A percentile compares a stretch with the other conserved stretches of the same genome.
These are phyloP conservation scores for Colletotrichum somersetense DNA, from an alignment of 2,329 filamentous ascomycete genomes.

Conservation along the genomic window DNA sequence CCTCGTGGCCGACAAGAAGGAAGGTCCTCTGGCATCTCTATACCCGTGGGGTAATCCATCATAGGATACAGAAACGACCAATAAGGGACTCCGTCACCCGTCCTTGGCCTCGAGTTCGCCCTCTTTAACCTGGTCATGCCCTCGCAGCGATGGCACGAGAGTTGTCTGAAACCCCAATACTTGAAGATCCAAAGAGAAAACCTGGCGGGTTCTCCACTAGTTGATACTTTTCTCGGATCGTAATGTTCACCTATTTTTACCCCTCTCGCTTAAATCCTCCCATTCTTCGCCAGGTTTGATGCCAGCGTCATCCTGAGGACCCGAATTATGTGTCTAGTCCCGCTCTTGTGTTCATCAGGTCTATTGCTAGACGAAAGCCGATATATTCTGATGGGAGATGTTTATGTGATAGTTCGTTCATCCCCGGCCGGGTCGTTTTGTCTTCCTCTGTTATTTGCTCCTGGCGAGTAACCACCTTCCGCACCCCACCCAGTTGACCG, in stretches of 20 bases:
- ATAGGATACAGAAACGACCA: background rate
- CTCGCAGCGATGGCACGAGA: background rate
- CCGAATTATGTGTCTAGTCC: background rate
- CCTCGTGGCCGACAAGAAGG: too few relatives aligned
- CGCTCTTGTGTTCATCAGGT: background rate
- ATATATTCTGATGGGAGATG: constrained; percentile 4
- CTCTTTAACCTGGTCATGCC: background rate
- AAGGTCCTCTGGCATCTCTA: too few relatives aligned
- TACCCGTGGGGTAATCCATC: background rate
- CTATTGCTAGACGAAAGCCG: constrained; percentile 24
- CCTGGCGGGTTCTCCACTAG: background rate
- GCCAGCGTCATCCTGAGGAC: constrained; percentile 6
- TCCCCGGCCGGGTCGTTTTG: background rate
- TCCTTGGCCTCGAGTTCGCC: background rate
- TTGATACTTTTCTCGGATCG: background rate
- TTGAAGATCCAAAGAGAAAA: background rate
- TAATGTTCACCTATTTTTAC: constrained; percentile 43
- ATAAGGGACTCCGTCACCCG: background rate
- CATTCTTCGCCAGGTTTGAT: background rate
- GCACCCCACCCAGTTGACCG: background rate
- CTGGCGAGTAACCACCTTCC: constrained; percentile 13
- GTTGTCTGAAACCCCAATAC: background rate
- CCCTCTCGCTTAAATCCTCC: constrained; percentile 14
- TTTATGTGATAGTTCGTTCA: constrained; percentile 2
- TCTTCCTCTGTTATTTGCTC: constrained; percentile 1